Evolutionary conservation across 257 asterid genomes (phyloP).

Genomic region (Solanum pimpinellifolium): DNA sequence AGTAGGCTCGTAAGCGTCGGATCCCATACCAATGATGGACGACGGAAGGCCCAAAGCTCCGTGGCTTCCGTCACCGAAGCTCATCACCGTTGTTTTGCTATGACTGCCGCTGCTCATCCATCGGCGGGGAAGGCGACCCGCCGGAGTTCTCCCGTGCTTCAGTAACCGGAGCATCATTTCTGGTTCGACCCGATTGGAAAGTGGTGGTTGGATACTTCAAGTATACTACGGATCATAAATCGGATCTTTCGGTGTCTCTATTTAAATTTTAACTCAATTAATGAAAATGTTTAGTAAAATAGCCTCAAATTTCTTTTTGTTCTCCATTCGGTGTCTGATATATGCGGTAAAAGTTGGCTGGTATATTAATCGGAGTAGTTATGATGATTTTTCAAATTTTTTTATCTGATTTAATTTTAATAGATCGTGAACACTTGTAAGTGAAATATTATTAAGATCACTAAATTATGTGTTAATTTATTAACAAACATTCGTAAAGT

Average conservation of each 20-base stretch:
- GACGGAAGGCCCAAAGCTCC: conserved; percentile 65
- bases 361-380: no score
- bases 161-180: conserved; percentile 16
- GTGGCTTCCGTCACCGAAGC: conserved; percentile 90
- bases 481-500: background rate
- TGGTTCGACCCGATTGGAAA: background rate
- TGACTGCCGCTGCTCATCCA: conserved; percentile 25
- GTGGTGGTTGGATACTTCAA: background rate
- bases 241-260: background rate
- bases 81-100: conserved; percentile 41
- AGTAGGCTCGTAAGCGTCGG: conserved; percentile 85
- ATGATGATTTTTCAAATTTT: no score
- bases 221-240: background rate
- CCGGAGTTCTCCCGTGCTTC: background rate
- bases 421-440: background rate
- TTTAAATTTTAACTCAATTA: background rate
- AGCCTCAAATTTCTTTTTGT: background rate
- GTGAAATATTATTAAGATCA: background rate
- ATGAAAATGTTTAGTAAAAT: background rate
- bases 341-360: rapidly evolving
- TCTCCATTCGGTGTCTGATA: background rate
- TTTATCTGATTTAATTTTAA: no score
- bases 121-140: conserved; percentile 34
- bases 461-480: no score
- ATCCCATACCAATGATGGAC: conserved; percentile 34